Base-by-base conservation (phyloP, 2,329 filamentous ascomycete genomes). In the Penicillium hesseltinei region DNA sequence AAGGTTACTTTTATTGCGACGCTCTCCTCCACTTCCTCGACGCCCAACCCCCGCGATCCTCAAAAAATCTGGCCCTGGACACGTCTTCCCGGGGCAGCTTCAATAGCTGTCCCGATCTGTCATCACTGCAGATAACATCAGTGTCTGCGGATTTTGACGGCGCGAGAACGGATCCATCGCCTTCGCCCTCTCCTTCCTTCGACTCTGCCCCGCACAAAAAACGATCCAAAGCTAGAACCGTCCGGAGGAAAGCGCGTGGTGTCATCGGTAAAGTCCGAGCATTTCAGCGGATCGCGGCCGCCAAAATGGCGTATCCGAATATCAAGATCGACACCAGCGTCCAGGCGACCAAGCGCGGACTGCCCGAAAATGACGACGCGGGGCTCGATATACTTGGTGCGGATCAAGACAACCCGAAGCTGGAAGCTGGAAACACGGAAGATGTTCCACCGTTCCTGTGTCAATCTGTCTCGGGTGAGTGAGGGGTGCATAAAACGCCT, bases 101-200 rank as follows among this genome's bases (percentile, higher is more conserved):
- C 60, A 65, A 72, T 65, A 75, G 75, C 73, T 77, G 74, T 72
- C 74, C 74, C 66, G 73, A 77, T 69, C 69, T 76, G 62, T 74
- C 72, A 43, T 67, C 70, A 56, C 66, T 75, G 62, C 71, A 70
- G 62, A 71, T 71, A 65, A 64, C 68, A 56, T 62, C 66, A 27
- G 51, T 65, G 52, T 52, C 61, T 52, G 60, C 47, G 62, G 66
- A 66, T 63, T 59, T 63, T 63, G 58, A 63, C 51, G 56, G 61
- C 62, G 46, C 65, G 55, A 65, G 61, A 52, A 72, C 71, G 46
- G 68, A 67, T 51, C 63, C 62, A 27, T 71, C 69, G 56, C 71
- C 68, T 49, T 68, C 72, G 21, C 69, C 69, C 19, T 72, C 72
- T 13, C 71, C 71, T 35, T 55, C 52, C 31, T 46, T 47, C 55